Conservation (phyloP, 805 yeast species). For the Metschnikowia gruessii region DNA sequence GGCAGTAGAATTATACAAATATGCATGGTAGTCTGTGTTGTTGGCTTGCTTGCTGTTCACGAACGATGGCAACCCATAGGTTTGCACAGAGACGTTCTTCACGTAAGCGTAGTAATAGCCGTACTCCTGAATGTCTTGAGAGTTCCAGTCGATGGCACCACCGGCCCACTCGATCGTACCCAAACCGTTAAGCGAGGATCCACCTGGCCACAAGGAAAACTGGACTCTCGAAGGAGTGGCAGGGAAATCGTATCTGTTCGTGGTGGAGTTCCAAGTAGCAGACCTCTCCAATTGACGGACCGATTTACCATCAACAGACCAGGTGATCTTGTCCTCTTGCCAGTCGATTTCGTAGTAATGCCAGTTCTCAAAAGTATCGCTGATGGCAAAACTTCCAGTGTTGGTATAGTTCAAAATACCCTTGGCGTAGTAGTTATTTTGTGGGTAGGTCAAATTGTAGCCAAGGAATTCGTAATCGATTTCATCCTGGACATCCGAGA, state of each 20-base stretch:
- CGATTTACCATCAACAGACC: conserved; percentile 69
- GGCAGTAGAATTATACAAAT: conserved; percentile 44
- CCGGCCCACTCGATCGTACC: conserved; percentile 87
- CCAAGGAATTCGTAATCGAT: conserved; percentile 89
- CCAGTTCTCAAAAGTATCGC: conserved; percentile 61
- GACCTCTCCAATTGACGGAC: conserved; percentile 63
- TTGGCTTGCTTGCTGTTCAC: conserved; percentile 38
- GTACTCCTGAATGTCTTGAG: conserved; percentile 63
- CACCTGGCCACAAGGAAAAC: conserved; percentile 78
- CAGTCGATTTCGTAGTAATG: conserved; percentile 81
- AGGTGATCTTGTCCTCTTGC: conserved; percentile 64
- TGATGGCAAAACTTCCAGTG: conserved; percentile 40
- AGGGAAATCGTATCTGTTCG: conserved; percentile 55
- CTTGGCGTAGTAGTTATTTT: conserved; percentile 78
- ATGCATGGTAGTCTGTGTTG: conserved; percentile 48
- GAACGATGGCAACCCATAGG: conserved; percentile 70
- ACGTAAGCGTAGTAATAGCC: conserved; percentile 81
- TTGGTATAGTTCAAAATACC: conserved; percentile 70
- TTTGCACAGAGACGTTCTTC: conserved; percentile 55
- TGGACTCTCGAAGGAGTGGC: conserved; percentile 76
- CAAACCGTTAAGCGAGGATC: conserved; percentile 46
- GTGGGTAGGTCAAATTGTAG: conserved; percentile 58
- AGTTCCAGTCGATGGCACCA: conserved; percentile 81
- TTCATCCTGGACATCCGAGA: conserved; percentile 87
- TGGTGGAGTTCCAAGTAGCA: conserved; percentile 63